These are phyloP conservation scores for Thalassiosira hispida DNA, from an alignment of 352 stramenopile genomes.

Conservation along the genomic window DNA sequence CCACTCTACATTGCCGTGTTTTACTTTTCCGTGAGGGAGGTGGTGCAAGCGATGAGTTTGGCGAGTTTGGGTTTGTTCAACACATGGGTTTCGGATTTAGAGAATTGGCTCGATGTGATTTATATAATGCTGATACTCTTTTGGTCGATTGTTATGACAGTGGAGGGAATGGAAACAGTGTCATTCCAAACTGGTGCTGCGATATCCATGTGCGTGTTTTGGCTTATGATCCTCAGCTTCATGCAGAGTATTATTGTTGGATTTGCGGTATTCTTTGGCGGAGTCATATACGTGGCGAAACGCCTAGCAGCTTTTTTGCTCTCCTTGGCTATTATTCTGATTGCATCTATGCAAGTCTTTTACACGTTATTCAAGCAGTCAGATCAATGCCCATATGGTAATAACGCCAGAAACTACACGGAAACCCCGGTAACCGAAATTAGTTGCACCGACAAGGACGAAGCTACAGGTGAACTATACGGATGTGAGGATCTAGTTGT, in stretches of 20 bases:
- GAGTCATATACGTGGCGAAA: conserved; percentile 74
- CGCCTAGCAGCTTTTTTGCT: conserved; percentile 76
- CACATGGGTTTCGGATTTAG: conserved; percentile 63
- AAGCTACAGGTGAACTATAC: too few relatives aligned
- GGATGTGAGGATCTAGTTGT: background rate
- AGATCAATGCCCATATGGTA: conserved; percentile 10
- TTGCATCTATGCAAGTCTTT: conserved; percentile 82
- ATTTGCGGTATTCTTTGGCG: conserved; percentile 82
- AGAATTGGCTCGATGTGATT: conserved; percentile 69
- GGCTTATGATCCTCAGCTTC: conserved; percentile 69
- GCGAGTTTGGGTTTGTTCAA: conserved; percentile 58
- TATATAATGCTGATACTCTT: conserved; percentile 71
- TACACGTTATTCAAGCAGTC: conserved; percentile 59
- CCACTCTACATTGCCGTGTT: conserved; percentile 48
- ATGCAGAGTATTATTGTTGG: conserved; percentile 76
- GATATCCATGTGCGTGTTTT: conserved; percentile 59
- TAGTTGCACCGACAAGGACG: background rate
- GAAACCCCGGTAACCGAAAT: background rate
- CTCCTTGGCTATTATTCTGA: conserved; percentile 74
- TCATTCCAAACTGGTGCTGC: conserved; percentile 58
- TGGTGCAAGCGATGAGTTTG: conserved; percentile 70
- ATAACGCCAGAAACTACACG: background rate
- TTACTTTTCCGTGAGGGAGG: conserved; percentile 73
- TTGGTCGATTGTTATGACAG: conserved; percentile 61
- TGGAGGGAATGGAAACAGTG: conserved; percentile 8